Evolutionary conservation across 805 yeast genomes (phyloP).

Genomic region (Kuraishia ogatae): DNA sequence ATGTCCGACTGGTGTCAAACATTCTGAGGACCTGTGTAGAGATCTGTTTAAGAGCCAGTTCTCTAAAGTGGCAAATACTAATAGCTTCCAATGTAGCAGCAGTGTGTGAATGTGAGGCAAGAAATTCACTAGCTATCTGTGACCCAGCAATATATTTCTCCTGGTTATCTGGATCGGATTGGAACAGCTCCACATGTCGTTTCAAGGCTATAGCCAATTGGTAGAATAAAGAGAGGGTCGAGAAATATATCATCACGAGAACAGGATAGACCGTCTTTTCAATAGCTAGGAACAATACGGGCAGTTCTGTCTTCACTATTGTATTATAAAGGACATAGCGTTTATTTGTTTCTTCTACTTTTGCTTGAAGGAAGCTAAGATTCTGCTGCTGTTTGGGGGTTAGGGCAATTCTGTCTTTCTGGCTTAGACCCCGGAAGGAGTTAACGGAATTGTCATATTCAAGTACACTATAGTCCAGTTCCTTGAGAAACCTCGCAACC

Average conservation of each 20-base stretch:
- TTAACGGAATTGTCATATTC: slow-evolving; percentile 23
- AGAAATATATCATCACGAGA: slow-evolving; percentile 25
- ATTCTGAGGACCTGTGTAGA: not conserved
- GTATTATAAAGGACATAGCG: slow-evolving; percentile 29
- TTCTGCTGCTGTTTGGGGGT: slow-evolving; percentile 29
- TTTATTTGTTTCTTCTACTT: slow-evolving; percentile 20
- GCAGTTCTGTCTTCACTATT: slow-evolving; percentile 36
- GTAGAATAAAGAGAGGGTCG: slow-evolving; percentile 27
- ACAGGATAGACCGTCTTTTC: slow-evolving; percentile 23
- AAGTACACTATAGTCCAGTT: slow-evolving; percentile 24
- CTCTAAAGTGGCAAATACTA: slow-evolving; percentile 10
- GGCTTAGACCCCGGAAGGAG: slow-evolving; percentile 16
- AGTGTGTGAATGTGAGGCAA: slow-evolving; percentile 4
- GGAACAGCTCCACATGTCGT: slow-evolving; percentile 4
- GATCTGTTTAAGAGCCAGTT: slow-evolving; percentile 8
- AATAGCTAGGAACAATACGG: slow-evolving; percentile 29
- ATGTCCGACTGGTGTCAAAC: too few species aligned
- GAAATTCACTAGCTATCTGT: slow-evolving; percentile 2
- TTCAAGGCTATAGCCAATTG: slow-evolving; percentile 18
- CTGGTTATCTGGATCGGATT: slow-evolving; percentile 3
- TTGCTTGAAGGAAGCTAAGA: slow-evolving; percentile 21
- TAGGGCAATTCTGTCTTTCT: slow-evolving; percentile 22
- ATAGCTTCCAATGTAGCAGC: slow-evolving; percentile 6
- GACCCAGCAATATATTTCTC: slow-evolving; percentile 5
- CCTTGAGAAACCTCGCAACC: slow-evolving; percentile 20